Base-by-base conservation (phyloP, 305 asterid genomes). In the Stenogyne calaminthoides region DNA sequence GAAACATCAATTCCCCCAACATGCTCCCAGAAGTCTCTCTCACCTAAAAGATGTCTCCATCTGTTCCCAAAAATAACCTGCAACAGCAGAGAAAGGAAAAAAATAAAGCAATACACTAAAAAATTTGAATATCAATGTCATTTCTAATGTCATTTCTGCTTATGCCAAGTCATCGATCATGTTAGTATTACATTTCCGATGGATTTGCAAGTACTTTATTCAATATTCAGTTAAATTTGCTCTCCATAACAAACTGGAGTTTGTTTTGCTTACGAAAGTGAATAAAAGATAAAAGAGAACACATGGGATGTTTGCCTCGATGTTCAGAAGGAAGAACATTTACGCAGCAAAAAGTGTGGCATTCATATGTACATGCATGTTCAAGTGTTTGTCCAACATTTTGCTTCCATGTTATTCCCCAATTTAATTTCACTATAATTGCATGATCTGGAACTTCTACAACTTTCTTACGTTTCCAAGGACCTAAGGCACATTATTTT, bases 11-110 rank as follows among this genome's bases (percentile, higher is more conserved):
- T 89, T 78, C 98, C 97, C 67, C 98, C 98, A 69, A 93, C 88
- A 76, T 89, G 95, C 86, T 93, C 98, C 97, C 98, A 93, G 80
- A 93, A 91, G 80, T 93, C 97, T 81, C 78, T 75, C 85, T 93
- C 97, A 54, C 98, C 98, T 67, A 87, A 81, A 72, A 93, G 88
- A 84, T 91, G 89, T 72, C 92, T 88, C 98, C 98, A 91, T 84
- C 95, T 85, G 67, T 88, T 83, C 78, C 98, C 98, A 74, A 93
- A 93, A 56, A 93, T 91, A 71, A 85, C 86, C 98, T 93, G 87
- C 73, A 77, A 39, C 49, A 71, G 64, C 71, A 80, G 64, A 64
- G 44, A 59, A 36, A 78, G 60, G n/a, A n/a, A 22, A 69, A 73
- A 63, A 63, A 57, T 67, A 80, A 69, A 65, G 70, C 37, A 69